phyloP scores from a whole-genome alignment of 2,329 filamentous ascomycete species.

The Oidium heveae region DNA sequence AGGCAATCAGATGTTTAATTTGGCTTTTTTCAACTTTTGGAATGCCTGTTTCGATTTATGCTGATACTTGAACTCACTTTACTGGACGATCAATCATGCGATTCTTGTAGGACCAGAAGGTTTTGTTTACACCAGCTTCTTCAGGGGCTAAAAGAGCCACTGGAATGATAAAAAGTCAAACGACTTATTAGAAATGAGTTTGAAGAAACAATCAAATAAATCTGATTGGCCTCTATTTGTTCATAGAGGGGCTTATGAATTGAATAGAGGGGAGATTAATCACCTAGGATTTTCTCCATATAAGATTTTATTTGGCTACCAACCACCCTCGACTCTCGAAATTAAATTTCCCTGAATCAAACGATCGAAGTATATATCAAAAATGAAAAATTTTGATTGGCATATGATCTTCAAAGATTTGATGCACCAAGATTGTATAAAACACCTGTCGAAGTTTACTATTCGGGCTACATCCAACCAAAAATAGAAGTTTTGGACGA shows the following conservation, averaged over 20 bases:
- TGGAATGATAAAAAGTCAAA: conserved; percentile 1
- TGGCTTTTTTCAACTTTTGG: neutral
- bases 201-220: neutral
- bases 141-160: too few relatives aligned
- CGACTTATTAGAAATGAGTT: neutral
- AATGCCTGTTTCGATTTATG: neutral
- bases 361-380: neutral
- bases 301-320: neutral
- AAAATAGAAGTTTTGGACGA: too few relatives aligned
- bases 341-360: too few relatives aligned
- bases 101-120: too few relatives aligned
- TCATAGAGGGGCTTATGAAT: too few relatives aligned
- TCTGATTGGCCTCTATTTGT: too few relatives aligned
- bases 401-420: neutral
- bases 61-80: too few relatives aligned
- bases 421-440: neutral
- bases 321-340: neutral
- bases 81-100: too few relatives aligned
- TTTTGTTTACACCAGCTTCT: too few relatives aligned
- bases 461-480: too few relatives aligned
- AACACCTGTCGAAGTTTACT: neutral
- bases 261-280: too few relatives aligned
- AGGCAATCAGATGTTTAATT: neutral
- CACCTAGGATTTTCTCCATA: too few relatives aligned
- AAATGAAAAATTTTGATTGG: neutral